A percentile compares a stretch with the other conserved stretches of the same genome.
phyloP scores from a whole-genome alignment of 1,284 basidiomycete species.

The Sanghuangporus sanghuang region DNA sequence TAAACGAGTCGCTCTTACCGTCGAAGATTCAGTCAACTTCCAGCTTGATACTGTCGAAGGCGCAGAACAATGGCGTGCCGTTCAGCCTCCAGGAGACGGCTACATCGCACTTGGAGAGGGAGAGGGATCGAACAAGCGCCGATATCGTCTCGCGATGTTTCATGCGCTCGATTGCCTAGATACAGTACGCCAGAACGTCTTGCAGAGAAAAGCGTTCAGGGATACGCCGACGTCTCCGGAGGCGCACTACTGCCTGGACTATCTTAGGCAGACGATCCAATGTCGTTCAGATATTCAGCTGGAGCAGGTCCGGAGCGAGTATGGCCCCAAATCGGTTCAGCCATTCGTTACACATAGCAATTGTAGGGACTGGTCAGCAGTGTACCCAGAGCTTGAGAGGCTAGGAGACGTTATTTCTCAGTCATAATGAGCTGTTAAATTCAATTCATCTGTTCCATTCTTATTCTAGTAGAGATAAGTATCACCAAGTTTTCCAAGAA shows the following conservation, averaged over 20 bases:
- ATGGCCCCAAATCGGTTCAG: conserved; percentile 17
- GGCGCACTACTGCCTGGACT: conserved; percentile 14
- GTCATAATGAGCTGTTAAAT: too few species aligned
- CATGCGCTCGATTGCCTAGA: conserved; percentile 16
- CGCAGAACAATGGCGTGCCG: conserved; percentile 14
- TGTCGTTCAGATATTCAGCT: conserved; percentile 17
- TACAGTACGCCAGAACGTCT: conserved; percentile 4
- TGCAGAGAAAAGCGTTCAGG: conserved; percentile 13
- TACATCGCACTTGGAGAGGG: conserved; percentile 12
- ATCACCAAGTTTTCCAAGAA: not conserved
- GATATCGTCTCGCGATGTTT: conserved; percentile 16
- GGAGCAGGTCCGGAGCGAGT: conserved; percentile 18
- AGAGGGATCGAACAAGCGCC: not conserved
- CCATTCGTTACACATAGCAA: conserved; percentile 17
- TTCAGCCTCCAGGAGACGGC: conserved; percentile 9
- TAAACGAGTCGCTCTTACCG: conserved; percentile 13
- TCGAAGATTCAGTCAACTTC: conserved; percentile 18
- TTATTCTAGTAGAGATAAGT: not conserved
- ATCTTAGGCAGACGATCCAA: conserved; percentile 16
- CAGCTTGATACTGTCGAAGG: conserved; percentile 14
- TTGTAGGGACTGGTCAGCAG: conserved; percentile 16
- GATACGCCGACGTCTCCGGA: conserved; percentile 6
- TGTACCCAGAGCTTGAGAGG: conserved; percentile 14
- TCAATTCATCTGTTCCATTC: not conserved
- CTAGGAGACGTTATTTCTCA: not conserved